Percentiles rank a stretch among this genome's conserved stretches.
phyloP scores from a whole-genome alignment of 2,329 filamentous ascomycete genomes.

The Penicillium expansum region DNA sequence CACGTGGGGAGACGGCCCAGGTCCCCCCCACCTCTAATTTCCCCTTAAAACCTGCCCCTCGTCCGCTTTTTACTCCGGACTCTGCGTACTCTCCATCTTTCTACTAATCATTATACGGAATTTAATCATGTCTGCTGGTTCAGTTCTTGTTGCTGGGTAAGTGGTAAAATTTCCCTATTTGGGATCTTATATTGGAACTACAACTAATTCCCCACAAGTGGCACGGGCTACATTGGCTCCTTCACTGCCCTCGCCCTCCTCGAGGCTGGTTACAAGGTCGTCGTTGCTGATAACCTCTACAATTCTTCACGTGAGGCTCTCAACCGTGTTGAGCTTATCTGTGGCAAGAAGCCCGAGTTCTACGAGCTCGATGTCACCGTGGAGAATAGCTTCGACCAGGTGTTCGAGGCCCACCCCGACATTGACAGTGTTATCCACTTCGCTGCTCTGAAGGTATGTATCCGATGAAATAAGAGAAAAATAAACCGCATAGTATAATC shows the following conservation, averaged over 20 bases:
- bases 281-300: constrained; percentile 95
- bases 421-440: constrained; percentile 99
- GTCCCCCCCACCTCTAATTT: constrained; percentile 5
- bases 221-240: constrained; percentile 98
- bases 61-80: constrained; percentile 5
- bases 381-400: constrained; percentile 75
- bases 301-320: constrained; percentile 90
- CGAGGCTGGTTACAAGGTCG: constrained; percentile 90
- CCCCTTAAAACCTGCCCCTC: constrained; percentile 19
- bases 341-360: constrained; percentile 81
- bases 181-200: constrained; percentile 17
- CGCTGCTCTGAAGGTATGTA: constrained; percentile 80
- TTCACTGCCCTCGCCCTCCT: constrained; percentile 93
- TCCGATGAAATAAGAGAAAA: not conserved
- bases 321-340: constrained; percentile 92
- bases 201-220: constrained; percentile 51
- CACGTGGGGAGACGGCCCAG: constrained; percentile 4
- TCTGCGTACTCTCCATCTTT: not conserved
- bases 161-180: constrained; percentile 31
- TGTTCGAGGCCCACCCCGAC: constrained; percentile 83
- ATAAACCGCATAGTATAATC: not conserved
- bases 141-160: constrained; percentile 90
- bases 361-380: constrained; percentile 86
- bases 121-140: constrained; percentile 70
- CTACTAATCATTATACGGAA: not conserved